These are phyloP conservation scores for Stipa capillata DNA, from an alignment of 176 grass and related monocot genomes.

Conservation along the genomic window DNA sequence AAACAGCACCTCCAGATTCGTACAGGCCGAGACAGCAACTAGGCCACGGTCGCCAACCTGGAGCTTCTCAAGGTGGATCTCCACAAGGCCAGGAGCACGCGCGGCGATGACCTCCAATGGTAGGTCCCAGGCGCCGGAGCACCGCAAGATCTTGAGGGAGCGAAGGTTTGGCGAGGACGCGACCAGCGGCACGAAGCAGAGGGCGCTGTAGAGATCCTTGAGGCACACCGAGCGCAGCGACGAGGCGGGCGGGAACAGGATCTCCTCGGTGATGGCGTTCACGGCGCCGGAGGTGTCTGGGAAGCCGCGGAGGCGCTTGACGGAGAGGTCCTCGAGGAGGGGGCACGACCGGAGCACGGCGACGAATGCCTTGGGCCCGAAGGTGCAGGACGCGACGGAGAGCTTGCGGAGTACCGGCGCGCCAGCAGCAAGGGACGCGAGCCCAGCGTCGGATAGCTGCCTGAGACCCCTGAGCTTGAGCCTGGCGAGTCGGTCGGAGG, in stretches of 20 bases:
- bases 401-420: constrained; percentile 61
- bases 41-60: constrained; percentile 89
- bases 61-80: constrained; percentile 93
- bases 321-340: constrained; percentile 71
- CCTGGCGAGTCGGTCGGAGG: constrained; percentile 46
- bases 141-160: constrained; percentile 72
- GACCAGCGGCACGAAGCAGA: constrained; percentile 73
- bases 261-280: constrained; percentile 23
- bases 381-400: constrained; percentile 75
- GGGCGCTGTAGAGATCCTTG: constrained; percentile 76
- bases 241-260: constrained; percentile 12
- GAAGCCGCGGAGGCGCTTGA: constrained; percentile 83
- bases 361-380: constrained; percentile 73
- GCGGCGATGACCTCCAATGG: constrained; percentile 47
- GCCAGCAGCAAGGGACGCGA: constrained; percentile 37
- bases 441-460: constrained; percentile 60
- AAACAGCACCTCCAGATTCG: constrained; percentile 64
- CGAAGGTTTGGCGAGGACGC: constrained; percentile 75
- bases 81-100: constrained; percentile 37
- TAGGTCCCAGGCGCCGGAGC: constrained; percentile 85
- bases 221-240: constrained; percentile 75
- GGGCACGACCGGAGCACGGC: constrained; percentile 53
- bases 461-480: constrained; percentile 80
- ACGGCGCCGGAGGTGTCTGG: constrained; percentile 48
- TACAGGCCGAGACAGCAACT: constrained; percentile 42